Conservation (phyloP, 2,329 filamentous ascomycete species). For the Arachnomyces sp. region DNA sequence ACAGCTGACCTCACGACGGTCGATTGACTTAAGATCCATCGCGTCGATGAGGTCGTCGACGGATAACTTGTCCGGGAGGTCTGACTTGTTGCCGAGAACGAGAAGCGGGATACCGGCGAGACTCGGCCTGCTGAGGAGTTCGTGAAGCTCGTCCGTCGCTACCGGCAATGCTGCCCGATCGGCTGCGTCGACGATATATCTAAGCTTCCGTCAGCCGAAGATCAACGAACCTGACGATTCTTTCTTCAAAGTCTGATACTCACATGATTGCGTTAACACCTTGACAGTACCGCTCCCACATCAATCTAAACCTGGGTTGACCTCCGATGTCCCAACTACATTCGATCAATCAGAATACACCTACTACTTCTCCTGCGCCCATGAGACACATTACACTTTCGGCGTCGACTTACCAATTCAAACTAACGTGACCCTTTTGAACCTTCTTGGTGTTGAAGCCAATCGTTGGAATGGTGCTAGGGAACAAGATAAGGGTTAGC, state of each 20-base stretch:
- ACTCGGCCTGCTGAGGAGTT: conserved; percentile 74
- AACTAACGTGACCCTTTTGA: conserved; percentile 93
- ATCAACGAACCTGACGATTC: too few relatives aligned
- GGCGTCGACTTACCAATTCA: conserved; percentile 65
- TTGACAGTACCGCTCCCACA: conserved; percentile 99
- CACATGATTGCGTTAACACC: conserved; percentile 93
- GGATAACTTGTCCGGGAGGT: conserved; percentile 80
- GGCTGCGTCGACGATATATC: conserved; percentile 94
- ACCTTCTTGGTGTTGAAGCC: conserved; percentile 99
- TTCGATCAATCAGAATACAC: conserved; percentile 20
- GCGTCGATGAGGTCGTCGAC: conserved; percentile 94
- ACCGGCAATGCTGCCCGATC: conserved; percentile 72
- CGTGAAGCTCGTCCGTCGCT: conserved; percentile 86
- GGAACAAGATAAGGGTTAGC: conserved; percentile 15
- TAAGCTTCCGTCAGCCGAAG: conserved; percentile 21
- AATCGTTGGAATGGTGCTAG: conserved; percentile 93
- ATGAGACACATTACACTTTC: not conserved
- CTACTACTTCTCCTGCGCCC: conserved; percentile 7
- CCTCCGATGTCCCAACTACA: conserved; percentile 88
- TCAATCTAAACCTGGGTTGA: conserved; percentile 90
- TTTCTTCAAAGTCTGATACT: conserved; percentile 4
- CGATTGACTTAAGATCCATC: conserved; percentile 81
- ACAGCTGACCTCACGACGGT: conserved; percentile 89
- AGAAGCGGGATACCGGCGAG: conserved; percentile 86
- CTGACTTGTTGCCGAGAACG: conserved; percentile 94